These are phyloP conservation scores for Piper longum DNA, from an alignment of 164 flowering plant species.

Conservation along the genomic window DNA sequence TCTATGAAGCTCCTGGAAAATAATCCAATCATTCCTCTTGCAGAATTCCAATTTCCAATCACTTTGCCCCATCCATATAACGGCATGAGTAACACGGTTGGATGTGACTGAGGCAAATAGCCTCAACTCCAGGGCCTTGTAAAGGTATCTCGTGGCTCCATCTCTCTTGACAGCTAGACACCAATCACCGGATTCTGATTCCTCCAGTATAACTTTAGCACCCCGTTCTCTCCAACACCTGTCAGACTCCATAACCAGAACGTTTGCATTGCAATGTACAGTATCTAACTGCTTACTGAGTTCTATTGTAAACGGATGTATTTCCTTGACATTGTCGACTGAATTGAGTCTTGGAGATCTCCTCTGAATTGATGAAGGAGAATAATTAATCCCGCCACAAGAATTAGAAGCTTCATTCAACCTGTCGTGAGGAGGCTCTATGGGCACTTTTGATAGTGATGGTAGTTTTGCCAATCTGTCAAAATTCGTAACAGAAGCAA, in stretches of 20 bases:
- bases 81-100: conserved; percentile 57
- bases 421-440: conserved; percentile 3
- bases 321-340: conserved; percentile 14
- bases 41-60: conserved; percentile 82
- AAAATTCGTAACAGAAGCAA: neutral
- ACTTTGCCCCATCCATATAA: conserved; percentile 46
- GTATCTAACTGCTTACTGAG: conserved; percentile 20
- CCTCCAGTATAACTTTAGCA: conserved; percentile 33
- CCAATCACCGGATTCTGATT: conserved; percentile 40
- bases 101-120: conserved; percentile 26
- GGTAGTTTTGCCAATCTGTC: neutral
- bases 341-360: conserved; percentile 15
- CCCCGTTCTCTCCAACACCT: conserved; percentile 60
- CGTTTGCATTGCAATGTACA: conserved; percentile 37
- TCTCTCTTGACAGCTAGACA: conserved; percentile 36
- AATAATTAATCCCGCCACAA: conserved; percentile 12
- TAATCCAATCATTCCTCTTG: conserved; percentile 48
- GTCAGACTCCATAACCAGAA: conserved; percentile 53
- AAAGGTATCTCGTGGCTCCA: conserved; percentile 30
- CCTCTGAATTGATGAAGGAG: conserved; percentile 17
- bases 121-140: conserved; percentile 52
- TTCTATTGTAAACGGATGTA: conserved; percentile 11
- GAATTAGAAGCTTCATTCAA: conserved; percentile 14
- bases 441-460: neutral
- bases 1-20: conserved; percentile 65